Percentiles rank a stretch among this genome's conserved stretches.
phyloP scores from a whole-genome alignment of 2,329 filamentous ascomycete genomes.

The Penicillium nordicum region DNA sequence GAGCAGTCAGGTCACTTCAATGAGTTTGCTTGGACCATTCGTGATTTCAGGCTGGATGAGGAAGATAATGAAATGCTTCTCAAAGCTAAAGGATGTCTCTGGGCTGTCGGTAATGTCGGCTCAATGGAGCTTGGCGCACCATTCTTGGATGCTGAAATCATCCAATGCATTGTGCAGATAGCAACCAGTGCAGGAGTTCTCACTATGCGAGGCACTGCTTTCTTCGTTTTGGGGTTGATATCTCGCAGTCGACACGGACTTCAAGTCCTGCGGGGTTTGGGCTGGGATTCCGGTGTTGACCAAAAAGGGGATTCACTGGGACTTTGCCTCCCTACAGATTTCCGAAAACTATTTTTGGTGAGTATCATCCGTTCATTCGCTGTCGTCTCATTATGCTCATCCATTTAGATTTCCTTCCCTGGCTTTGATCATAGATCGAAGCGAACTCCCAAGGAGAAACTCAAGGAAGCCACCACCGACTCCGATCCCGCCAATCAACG shows the following conservation, averaged over 20 bases:
- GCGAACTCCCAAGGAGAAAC: conserved; percentile 42
- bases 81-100: conserved; percentile 94
- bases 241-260: conserved; percentile 88
- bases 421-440: conserved; percentile 43
- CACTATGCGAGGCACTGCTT: conserved; percentile 90
- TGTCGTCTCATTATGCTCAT: conserved; percentile 10
- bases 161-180: conserved; percentile 81
- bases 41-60: conserved; percentile 78
- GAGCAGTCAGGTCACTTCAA: conserved; percentile 94
- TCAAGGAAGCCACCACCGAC: conserved; percentile 60
- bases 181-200: conserved; percentile 85
- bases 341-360: conserved; percentile 75
- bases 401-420: conserved; percentile 37
- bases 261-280: conserved; percentile 81
- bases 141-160: conserved; percentile 86
- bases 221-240: conserved; percentile 91
- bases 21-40: conserved; percentile 85
- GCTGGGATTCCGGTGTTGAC: conserved; percentile 90
- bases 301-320: conserved; percentile 78
- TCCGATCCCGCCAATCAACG: conserved; percentile 63
- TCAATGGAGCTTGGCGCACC: conserved; percentile 96
- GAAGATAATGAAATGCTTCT: conserved; percentile 81
- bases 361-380: conserved; percentile 31
- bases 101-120: conserved; percentile 96
- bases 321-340: conserved; percentile 77